These are phyloP conservation scores for Aspergillus heteromorphus DNA, from an alignment of 495 filamentous ascomycete genomes.

Conservation along the genomic window DNA sequence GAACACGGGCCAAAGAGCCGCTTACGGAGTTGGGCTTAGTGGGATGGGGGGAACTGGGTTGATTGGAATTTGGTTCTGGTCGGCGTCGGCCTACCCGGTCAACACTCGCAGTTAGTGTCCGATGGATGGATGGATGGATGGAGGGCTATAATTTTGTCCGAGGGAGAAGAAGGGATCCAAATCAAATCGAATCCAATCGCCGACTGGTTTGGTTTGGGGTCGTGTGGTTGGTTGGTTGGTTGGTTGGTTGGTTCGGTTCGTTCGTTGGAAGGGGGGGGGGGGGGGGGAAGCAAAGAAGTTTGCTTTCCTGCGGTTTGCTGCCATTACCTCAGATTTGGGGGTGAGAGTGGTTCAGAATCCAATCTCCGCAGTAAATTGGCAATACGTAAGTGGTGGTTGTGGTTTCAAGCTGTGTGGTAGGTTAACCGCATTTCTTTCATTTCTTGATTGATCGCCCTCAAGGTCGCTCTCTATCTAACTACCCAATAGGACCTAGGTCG, in stretches of 20 bases:
- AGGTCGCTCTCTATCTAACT: neutral
- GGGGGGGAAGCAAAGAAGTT: too few relatives aligned
- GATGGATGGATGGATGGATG: neutral
- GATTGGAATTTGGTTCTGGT: neutral
- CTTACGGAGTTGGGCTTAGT: slow-evolving; percentile 10
- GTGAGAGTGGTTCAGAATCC: neutral
- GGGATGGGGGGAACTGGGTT: neutral
- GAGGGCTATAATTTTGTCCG: neutral
- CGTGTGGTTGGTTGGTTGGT: too few relatives aligned
- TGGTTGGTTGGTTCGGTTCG: too few relatives aligned
- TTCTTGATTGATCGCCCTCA: too few relatives aligned
- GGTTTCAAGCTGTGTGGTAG: too few relatives aligned
- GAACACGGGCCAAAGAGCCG: slow-evolving; percentile 17
- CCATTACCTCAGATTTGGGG: too few relatives aligned
- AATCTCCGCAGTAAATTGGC: neutral
- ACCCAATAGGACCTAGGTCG: neutral
- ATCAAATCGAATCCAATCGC: too few relatives aligned
- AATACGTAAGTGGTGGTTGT: neutral
- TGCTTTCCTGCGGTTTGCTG: too few relatives aligned
- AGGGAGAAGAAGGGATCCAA: neutral
- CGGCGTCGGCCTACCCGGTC: neutral
- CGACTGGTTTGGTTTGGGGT: too few relatives aligned
- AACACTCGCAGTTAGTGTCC: neutral
- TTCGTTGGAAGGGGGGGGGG: too few relatives aligned
- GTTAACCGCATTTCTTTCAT: too few relatives aligned